phyloP scores from a whole-genome alignment of 805 yeast genomes.

The Osmozyma mogii region DNA sequence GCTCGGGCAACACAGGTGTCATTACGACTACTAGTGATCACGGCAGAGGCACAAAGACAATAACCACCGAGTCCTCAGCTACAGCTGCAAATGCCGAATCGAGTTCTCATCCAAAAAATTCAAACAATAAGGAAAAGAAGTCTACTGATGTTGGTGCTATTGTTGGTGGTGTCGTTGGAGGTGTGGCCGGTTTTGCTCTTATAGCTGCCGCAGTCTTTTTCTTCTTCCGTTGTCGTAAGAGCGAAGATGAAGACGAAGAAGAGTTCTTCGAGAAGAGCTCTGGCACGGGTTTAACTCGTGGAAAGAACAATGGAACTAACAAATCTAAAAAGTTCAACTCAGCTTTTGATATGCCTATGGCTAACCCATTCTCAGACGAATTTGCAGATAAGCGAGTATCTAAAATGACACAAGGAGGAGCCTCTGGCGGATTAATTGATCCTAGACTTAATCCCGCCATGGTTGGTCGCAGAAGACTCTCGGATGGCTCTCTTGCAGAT shows the following conservation, averaged over 20 bases:
- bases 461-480: constrained; percentile 75
- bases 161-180: constrained; percentile 41
- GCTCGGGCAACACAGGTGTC: too few species aligned
- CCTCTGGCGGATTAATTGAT: constrained; percentile 29
- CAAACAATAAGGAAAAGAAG: constrained; percentile 11
- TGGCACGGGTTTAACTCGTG: constrained; percentile 33
- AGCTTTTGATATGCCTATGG: constrained; percentile 32
- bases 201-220: constrained; percentile 21
- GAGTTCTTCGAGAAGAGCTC: constrained; percentile 25
- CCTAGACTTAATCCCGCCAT: constrained; percentile 67
- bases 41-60: too few species aligned
- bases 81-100: too few species aligned
- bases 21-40: too few species aligned
- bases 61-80: too few species aligned
- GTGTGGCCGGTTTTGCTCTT: constrained; percentile 24
- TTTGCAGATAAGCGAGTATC: constrained; percentile 15
- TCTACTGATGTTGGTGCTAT: constrained; percentile 32
- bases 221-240: constrained; percentile 29
- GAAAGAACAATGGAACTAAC: constrained; percentile 11
- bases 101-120: too few species aligned
- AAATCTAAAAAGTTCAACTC: constrained; percentile 21
- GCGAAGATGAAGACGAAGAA: constrained; percentile 44
- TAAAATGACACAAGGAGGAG: constrained; percentile 4
- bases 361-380: constrained; percentile 60
- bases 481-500: constrained; percentile 83